Percentiles rank a stretch among this genome's conserved stretches.
Conservation (phyloP, 768 basidiomycete species). For the Pulveroboletus sp. region DNA sequence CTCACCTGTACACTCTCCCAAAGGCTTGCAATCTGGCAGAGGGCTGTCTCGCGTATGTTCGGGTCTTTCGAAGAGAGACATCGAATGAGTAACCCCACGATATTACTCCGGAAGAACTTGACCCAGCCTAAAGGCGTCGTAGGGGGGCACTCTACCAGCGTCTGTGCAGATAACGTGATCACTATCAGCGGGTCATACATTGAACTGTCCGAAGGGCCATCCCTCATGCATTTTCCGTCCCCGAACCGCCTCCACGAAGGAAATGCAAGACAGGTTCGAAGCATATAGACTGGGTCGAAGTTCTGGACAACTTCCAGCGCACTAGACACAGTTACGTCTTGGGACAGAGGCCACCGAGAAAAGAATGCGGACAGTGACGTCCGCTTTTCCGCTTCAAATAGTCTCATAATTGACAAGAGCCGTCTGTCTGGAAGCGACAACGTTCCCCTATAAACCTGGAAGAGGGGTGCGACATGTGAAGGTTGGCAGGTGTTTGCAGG, state of each 20-base stretch:
- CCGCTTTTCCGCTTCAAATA: constrained; percentile 72
- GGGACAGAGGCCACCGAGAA: constrained; percentile 55
- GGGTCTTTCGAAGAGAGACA: constrained; percentile 63
- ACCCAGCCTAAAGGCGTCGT: constrained; percentile 70
- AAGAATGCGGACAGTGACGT: constrained; percentile 62
- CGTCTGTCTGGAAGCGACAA: constrained; percentile 58
- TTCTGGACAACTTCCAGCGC: constrained; percentile 63
- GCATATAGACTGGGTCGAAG: constrained; percentile 62
- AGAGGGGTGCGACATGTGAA: constrained; percentile 74
- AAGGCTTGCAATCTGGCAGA: constrained; percentile 57
- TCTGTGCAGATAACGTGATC: constrained; percentile 58
- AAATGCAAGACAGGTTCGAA: constrained; percentile 68
- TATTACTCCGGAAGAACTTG: constrained; percentile 77
- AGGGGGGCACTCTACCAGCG: constrained; percentile 56
- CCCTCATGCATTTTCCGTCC: constrained; percentile 28
- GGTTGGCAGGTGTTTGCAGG: constrained; percentile 83
- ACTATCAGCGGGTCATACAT: constrained; percentile 83
- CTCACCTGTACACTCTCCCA: constrained; percentile 62
- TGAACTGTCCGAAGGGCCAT: constrained; percentile 31
- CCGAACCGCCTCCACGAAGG: constrained; percentile 58
- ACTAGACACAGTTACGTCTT: constrained; percentile 38
- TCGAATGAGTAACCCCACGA: constrained; percentile 67
- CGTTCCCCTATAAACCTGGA: constrained; percentile 71
- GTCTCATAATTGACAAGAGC: constrained; percentile 68
- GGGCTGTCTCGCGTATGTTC: constrained; percentile 54